Evolutionary conservation across 805 yeast genomes (phyloP).

Genomic region (Soucietia sequanensis): DNA sequence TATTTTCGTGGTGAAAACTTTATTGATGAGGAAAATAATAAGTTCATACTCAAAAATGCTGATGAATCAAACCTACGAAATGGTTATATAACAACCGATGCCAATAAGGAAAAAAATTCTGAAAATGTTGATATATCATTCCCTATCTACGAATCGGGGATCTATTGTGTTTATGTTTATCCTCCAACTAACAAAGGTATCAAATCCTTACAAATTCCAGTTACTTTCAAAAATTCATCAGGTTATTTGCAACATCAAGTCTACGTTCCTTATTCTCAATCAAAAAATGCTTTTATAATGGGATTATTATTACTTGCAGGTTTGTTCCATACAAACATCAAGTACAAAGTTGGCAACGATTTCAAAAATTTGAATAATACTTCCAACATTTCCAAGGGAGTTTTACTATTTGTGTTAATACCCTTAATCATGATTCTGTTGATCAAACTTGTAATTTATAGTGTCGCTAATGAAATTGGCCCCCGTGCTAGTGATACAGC

Average conservation of each 20-base stretch:
- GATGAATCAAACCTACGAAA: slow-evolving; percentile 7
- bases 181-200: slow-evolving; percentile 15
- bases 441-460: too few relatives aligned
- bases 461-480: too few relatives aligned
- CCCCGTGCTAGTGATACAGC: too few relatives aligned
- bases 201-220: slow-evolving; percentile 12
- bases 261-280: too few relatives aligned
- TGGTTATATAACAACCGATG: slow-evolving; percentile 7
- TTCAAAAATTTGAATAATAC: slow-evolving; percentile 25
- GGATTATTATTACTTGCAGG: too few relatives aligned
- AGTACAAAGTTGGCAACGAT: slow-evolving; percentile 23
- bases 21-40: slow-evolving; percentile 7
- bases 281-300: too few relatives aligned
- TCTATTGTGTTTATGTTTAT: slow-evolving; percentile 30
- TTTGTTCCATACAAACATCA: too few relatives aligned
- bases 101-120: slow-evolving; percentile 3
- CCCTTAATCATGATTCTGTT: slow-evolving; percentile 14
- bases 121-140: slow-evolving; percentile 13
- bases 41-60: slow-evolving; percentile 1
- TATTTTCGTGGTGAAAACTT: slow-evolving; percentile 7
- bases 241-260: slow-evolving; percentile 27
- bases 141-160: slow-evolving; percentile 20
- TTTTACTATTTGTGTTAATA: slow-evolving; percentile 22
- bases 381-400: slow-evolving; percentile 26
- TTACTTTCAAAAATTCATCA: slow-evolving; percentile 17